These are phyloP conservation scores for Trypanosoma lewisi DNA, from an alignment of 208 protist species.

Conservation along the genomic window DNA sequence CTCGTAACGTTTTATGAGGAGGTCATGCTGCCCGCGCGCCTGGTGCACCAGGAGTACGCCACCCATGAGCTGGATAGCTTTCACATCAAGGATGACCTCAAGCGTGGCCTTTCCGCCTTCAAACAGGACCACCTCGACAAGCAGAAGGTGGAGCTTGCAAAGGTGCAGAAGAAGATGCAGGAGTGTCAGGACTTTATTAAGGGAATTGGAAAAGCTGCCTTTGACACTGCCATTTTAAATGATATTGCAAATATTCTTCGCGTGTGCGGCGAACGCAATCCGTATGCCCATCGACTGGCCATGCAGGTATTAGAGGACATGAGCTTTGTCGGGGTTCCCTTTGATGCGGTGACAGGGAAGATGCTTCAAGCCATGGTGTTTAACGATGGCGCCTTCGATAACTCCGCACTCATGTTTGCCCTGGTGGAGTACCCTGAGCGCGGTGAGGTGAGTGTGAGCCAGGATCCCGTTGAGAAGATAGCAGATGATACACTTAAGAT, in stretches of 20 bases:
- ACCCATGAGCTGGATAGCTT: slow-evolving; percentile 66
- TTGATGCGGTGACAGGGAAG: slow-evolving; percentile 66
- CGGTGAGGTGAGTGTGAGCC: slow-evolving; percentile 73
- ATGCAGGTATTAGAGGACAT: slow-evolving; percentile 88
- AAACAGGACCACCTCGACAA: slow-evolving; percentile 87
- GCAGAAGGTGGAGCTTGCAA: slow-evolving; percentile 64
- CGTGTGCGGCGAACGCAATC: slow-evolving; percentile 74
- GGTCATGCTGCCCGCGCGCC: slow-evolving; percentile 72
- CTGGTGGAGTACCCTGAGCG: slow-evolving; percentile 89
- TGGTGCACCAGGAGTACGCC: slow-evolving; percentile 53
- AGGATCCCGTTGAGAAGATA: slow-evolving; percentile 51
- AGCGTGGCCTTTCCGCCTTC: slow-evolving; percentile 82
- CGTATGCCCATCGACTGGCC: slow-evolving; percentile 61
- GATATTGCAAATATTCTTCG: slow-evolving; percentile 87
- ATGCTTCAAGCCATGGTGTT: slow-evolving; percentile 71
- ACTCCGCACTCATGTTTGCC: slow-evolving; percentile 84
- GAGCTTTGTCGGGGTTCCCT: slow-evolving; percentile 75
- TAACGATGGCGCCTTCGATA: slow-evolving; percentile 80
- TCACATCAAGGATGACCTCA: slow-evolving; percentile 89
- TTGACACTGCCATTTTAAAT: slow-evolving; percentile 79
- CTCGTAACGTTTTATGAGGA: slow-evolving; percentile 83
- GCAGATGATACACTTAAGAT: slow-evolving; percentile 61
- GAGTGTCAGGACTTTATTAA: slow-evolving; percentile 59
- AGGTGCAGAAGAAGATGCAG: slow-evolving; percentile 72
- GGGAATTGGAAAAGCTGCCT: slow-evolving; percentile 49